phyloP scores from a whole-genome alignment of 75 land plant genomes.

The Ceratopteris richardii region DNA sequence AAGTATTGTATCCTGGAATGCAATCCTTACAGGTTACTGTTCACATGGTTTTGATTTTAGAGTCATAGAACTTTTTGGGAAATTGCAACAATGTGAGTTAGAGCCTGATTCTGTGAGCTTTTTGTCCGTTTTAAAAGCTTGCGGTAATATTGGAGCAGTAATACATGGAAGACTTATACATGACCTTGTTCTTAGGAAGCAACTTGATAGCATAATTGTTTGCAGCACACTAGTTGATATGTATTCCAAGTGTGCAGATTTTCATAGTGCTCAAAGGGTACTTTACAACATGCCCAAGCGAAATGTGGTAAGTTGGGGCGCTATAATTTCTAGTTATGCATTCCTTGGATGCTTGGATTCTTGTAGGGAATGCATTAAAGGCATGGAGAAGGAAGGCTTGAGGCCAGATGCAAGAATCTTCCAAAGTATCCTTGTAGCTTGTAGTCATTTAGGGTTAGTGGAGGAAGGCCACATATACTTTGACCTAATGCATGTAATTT shows the following conservation, averaged over 20 bases:
- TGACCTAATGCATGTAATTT: conserved; percentile 17
- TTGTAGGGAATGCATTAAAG: conserved; percentile 10
- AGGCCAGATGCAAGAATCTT: conserved; percentile 30
- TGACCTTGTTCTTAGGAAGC: conserved; percentile 4
- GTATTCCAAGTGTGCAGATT: conserved; percentile 33
- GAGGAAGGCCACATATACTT: conserved; percentile 23
- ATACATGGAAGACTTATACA: conserved; percentile 9
- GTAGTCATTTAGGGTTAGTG: conserved; percentile 32
- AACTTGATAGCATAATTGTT: background rate
- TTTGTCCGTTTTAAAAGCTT: conserved; percentile 9
- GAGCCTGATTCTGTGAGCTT: background rate
- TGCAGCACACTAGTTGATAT: conserved; percentile 20
- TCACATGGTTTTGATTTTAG: background rate
- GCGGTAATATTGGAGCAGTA: conserved; percentile 7
- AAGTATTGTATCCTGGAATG: conserved; percentile 1
- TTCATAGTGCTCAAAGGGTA: conserved; percentile 15
- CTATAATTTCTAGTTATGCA: conserved; percentile 30
- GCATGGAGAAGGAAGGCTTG: conserved; percentile 24
- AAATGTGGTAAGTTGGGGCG: conserved; percentile 28
- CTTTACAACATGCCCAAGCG: conserved; percentile 7
- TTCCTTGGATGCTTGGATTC: conserved; percentile 15
- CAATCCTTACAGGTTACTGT: background rate
- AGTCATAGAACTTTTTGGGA: background rate
- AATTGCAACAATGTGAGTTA: background rate
- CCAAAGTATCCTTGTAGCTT: conserved; percentile 23